A percentile compares a stretch with the other conserved stretches of the same genome.
Conservation (phyloP, 306 rosid species). For the Medicago ruthenica region DNA sequence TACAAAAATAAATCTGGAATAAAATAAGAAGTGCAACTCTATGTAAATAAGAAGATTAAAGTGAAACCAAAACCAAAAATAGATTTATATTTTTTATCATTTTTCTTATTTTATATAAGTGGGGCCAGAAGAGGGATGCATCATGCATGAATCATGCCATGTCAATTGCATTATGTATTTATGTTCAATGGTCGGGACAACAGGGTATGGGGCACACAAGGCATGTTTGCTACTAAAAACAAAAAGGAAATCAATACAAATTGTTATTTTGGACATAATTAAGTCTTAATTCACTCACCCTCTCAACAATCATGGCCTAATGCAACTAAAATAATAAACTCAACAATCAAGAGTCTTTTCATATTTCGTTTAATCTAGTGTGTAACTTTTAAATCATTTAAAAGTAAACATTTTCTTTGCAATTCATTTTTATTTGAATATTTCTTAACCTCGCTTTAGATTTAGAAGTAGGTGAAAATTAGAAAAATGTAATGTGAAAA, state of each 20-base stretch:
- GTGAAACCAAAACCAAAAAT: slow-evolving; percentile 13
- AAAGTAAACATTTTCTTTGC: not conserved
- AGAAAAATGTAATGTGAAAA: slow-evolving; percentile 4
- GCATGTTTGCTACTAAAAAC: slow-evolving; percentile 32
- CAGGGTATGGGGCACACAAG: slow-evolving; percentile 42
- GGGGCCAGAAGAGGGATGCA: slow-evolving; percentile 3
- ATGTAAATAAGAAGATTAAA: slow-evolving; percentile 8
- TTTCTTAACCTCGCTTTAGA: not conserved
- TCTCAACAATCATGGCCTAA: not conserved
- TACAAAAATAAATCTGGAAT: not conserved
- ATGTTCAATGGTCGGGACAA: slow-evolving; percentile 47
- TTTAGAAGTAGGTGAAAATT: not conserved
- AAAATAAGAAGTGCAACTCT: not conserved
- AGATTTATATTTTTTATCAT: not conserved
- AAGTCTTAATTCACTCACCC: not conserved
- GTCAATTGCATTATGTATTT: slow-evolving; percentile 8
- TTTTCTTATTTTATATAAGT: not conserved
- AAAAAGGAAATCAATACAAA: slow-evolving; percentile 12
- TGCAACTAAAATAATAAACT: not conserved
- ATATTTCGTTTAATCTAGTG: not conserved
- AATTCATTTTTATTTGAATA: not conserved
- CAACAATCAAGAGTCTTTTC: not conserved
- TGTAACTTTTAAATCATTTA: not conserved
- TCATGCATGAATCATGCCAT: slow-evolving; percentile 27
- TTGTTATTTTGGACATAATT: slow-evolving; percentile 1